These are phyloP conservation scores for Diplodia scrobiculata DNA, from an alignment of 2,329 filamentous ascomycete genomes.

Conservation along the genomic window DNA sequence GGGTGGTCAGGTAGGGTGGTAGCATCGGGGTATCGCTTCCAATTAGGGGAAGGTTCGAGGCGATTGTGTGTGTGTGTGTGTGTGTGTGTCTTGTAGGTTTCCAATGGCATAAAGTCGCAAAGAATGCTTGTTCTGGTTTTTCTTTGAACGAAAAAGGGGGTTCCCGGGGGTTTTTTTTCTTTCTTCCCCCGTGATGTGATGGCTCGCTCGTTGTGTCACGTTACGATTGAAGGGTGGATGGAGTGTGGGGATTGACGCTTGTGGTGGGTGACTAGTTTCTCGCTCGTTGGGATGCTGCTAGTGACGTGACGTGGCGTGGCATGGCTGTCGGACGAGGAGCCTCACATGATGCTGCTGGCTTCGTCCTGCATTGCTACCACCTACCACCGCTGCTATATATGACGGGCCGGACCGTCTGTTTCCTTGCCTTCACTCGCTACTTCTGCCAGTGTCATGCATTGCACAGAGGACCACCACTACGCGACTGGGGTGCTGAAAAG, in stretches of 20 bases:
- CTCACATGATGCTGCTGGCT: not conserved
- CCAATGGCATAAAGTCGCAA: not conserved
- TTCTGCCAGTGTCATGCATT: not conserved
- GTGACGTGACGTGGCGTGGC: not conserved
- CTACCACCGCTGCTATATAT: not conserved
- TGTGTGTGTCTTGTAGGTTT: not conserved
- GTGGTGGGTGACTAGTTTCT: not conserved
- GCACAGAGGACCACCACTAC: not conserved
- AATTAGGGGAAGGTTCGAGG: not conserved
- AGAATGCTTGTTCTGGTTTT: slow-evolving; percentile 1
- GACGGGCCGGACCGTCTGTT: not conserved
- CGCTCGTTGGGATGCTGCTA: not conserved
- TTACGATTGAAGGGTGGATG: not conserved
- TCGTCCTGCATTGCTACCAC: not conserved
- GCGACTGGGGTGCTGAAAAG: not conserved
- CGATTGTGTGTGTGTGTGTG: not conserved
- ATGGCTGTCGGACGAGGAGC: not conserved
- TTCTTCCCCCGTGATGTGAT: not conserved
- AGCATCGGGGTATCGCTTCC: not conserved
- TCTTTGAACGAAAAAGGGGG: not conserved
- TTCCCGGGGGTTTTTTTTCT: not conserved
- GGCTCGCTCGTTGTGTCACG: slow-evolving; percentile 1
- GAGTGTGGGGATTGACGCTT: not conserved
- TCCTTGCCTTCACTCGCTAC: not conserved
- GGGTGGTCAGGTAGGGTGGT: not conserved